These are phyloP conservation scores for Cryphonectria japonica DNA, from an alignment of 2,329 filamentous ascomycete species.

Conservation along the genomic window DNA sequence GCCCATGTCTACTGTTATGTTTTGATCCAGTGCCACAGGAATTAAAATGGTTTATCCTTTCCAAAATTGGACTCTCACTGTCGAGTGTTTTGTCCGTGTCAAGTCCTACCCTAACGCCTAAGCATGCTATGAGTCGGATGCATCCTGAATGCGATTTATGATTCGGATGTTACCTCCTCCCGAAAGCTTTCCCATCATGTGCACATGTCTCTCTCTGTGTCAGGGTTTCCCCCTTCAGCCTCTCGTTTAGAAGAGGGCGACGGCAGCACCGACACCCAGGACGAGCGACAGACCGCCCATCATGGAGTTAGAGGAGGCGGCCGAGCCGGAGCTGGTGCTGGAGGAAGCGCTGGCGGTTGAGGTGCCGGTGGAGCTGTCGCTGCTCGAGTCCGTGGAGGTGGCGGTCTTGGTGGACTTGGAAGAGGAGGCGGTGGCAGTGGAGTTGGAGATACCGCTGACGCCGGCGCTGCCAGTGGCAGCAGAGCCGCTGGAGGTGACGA, in stretches of 20 bases:
- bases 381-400: not conserved
- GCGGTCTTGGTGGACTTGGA: not conserved
- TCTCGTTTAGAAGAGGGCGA: slow-evolving; percentile 14
- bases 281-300: slow-evolving; percentile 19
- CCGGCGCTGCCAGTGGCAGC: slow-evolving; percentile 8
- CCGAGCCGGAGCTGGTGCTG: slow-evolving; percentile 10
- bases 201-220: not conserved
- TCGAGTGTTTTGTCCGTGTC: not conserved
- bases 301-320: not conserved
- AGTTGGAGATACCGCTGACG: slow-evolving; percentile 9
- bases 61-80: not conserved
- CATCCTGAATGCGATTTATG: not conserved
- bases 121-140: not conserved
- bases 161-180: not conserved
- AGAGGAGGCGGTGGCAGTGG: slow-evolving; percentile 3
- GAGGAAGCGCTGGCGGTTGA: not conserved
- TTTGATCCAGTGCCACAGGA: not conserved
- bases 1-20: not conserved
- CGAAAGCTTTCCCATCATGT: slow-evolving; percentile 1
- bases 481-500: not conserved
- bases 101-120: slow-evolving; percentile 7
- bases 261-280: slow-evolving; percentile 16
- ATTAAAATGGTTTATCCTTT: slow-evolving; percentile 9
- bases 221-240: not conserved
- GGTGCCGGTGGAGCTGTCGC: not conserved